Conservation (phyloP, 441 rosid species). For the Biscutella laevigata region DNA sequence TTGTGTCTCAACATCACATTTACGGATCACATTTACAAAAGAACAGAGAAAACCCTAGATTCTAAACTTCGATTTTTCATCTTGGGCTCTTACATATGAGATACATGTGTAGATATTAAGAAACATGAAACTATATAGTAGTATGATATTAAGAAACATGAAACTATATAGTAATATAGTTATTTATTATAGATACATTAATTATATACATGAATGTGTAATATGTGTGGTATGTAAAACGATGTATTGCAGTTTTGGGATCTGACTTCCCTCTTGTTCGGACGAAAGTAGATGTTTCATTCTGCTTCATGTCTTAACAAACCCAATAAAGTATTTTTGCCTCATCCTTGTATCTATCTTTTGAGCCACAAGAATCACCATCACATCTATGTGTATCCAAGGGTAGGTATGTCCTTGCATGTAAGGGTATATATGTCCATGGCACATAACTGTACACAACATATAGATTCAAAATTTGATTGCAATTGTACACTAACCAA, state of each 20-base stretch:
- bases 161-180: not conserved
- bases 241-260: slow-evolving; percentile 22
- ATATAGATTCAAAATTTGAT: slow-evolving; percentile 18
- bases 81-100: too few species aligned
- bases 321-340: slow-evolving; percentile 21
- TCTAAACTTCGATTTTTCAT: too few species aligned
- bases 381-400: slow-evolving; percentile 17
- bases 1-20: too few species aligned
- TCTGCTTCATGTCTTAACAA: slow-evolving; percentile 21
- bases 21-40: too few species aligned
- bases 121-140: too few species aligned
- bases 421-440: slow-evolving; percentile 13
- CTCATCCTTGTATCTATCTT: slow-evolving; percentile 19
- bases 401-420: slow-evolving; percentile 24
- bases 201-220: slow-evolving; percentile 6
- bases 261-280: slow-evolving; percentile 22
- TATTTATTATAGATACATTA: not conserved
- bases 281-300: slow-evolving; percentile 22
- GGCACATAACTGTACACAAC: not conserved
- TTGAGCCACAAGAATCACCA: slow-evolving; percentile 20
- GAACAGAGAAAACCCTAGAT: too few species aligned
- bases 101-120: too few species aligned
- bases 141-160: not conserved
- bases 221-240: slow-evolving; percentile 3
- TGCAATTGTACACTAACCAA: slow-evolving; percentile 26